Evolutionary conservation across 1,284 basidiomycete genomes (phyloP).

Genomic region (Hemileia vastatrix): DNA sequence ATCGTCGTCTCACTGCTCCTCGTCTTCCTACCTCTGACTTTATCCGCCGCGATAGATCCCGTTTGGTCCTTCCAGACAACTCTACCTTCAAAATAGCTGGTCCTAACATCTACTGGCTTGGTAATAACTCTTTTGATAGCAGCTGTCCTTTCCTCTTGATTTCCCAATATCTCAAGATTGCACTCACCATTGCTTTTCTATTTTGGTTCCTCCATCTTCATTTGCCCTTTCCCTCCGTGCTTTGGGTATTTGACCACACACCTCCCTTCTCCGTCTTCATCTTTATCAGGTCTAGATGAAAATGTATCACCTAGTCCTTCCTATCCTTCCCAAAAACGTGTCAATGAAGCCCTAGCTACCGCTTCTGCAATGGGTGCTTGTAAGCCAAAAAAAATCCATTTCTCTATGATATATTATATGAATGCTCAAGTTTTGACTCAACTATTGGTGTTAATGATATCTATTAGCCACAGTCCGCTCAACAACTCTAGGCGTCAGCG

Average conservation of each 20-base stretch:
- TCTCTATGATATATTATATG: background rate
- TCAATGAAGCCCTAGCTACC: slow-evolving; percentile 38
- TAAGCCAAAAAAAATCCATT: background rate
- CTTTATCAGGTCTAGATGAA: slow-evolving; percentile 31
- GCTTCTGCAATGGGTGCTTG: slow-evolving; percentile 44
- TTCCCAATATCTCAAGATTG: no score
- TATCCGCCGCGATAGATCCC: background rate
- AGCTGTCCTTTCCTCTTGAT: background rate
- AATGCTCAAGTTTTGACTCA: background rate
- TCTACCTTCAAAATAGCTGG: slow-evolving; percentile 32
- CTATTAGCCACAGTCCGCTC: slow-evolving; percentile 38
- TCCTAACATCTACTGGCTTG: slow-evolving; percentile 45
- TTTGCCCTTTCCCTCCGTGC: background rate
- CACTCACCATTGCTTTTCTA: no score
- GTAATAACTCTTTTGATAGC: no score
- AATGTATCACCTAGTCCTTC: slow-evolving; percentile 37
- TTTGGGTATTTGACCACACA: background rate
- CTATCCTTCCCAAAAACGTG: slow-evolving; percentile 38
- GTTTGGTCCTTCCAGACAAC: background rate
- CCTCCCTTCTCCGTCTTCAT: slow-evolving; percentile 15
- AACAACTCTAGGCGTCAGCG: slow-evolving; percentile 45
- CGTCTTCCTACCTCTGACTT: no score
- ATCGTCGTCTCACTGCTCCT: no score
- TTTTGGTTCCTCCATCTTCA: background rate
- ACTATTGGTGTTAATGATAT: background rate